Conservation (phyloP, 177 flowering plant species). For the Vitis hybrid region DNA sequence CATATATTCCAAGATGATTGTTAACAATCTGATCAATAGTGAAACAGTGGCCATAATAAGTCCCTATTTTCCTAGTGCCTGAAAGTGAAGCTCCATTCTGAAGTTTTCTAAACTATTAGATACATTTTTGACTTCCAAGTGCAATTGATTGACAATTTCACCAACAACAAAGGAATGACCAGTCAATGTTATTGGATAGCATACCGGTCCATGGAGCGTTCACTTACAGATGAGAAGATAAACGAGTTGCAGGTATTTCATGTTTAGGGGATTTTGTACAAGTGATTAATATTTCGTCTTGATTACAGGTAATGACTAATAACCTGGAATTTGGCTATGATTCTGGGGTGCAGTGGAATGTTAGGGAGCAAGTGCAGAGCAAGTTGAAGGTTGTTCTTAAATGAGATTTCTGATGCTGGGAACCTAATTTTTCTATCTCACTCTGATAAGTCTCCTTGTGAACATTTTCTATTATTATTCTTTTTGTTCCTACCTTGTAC, state of each 20-base stretch:
- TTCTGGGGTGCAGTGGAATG: conserved; percentile 53
- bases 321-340: not conserved
- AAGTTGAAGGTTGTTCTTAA: conserved; percentile 64
- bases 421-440: too few relatives aligned
- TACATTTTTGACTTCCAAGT: conserved; percentile 41
- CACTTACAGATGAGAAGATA: conserved; percentile 68
- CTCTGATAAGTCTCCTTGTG: too few relatives aligned
- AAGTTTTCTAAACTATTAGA: too few relatives aligned
- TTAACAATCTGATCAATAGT: too few relatives aligned
- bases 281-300: not conserved
- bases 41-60: too few relatives aligned
- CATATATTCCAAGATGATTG: too few relatives aligned
- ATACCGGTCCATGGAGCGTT: conserved; percentile 94
- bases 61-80: too few relatives aligned
- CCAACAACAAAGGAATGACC: conserved; percentile 95
- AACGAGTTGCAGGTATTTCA: conserved; percentile 87
- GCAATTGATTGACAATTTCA: conserved; percentile 77
- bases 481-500: too few relatives aligned
- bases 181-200: conserved; percentile 91
- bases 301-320: not conserved
- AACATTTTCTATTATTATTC: too few relatives aligned
- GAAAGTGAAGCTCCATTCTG: too few relatives aligned
- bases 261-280: not conserved
- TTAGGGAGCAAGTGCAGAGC: conserved; percentile 60
- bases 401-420: conserved; percentile 15